Conservation (phyloP, 108 stramenopile genomes). For the Stephanodiscus minutulus region DNA sequence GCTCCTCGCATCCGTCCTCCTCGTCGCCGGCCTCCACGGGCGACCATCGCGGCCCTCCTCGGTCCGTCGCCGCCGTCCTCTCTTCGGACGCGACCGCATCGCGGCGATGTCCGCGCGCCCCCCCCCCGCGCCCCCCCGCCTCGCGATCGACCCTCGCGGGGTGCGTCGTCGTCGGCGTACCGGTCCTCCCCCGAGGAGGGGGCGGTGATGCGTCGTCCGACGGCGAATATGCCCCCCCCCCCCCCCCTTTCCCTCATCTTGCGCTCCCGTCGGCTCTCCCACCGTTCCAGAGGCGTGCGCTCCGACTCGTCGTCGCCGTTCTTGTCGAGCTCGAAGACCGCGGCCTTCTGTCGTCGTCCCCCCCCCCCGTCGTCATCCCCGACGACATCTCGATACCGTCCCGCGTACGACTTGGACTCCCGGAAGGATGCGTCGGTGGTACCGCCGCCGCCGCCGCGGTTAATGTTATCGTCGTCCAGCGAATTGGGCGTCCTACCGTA, state of each 20-base stretch:
- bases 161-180: background rate
- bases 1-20: background rate
- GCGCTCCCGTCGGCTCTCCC: slow-evolving; percentile 1
- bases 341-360: background rate
- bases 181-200: no score
- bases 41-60: background rate
- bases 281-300: background rate
- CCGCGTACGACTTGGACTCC: slow-evolving; percentile 4
- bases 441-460: background rate
- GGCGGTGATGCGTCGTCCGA: background rate
- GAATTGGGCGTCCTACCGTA: slow-evolving; percentile 5
- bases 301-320: background rate
- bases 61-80: background rate
- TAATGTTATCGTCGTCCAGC: background rate
- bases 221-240: no score
- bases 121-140: no score
- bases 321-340: background rate
- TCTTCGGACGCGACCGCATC: no score
- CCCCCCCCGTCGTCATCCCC: background rate
- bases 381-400: background rate
- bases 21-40: background rate
- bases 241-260: background rate
- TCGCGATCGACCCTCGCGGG: background rate
- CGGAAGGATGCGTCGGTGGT: background rate
- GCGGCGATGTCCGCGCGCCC: no score